Percentiles rank a stretch among this genome's conserved stretches.
These are phyloP conservation scores for Ophiosphaerella narmari DNA, from an alignment of 2,329 filamentous ascomycete species.

Conservation along the genomic window DNA sequence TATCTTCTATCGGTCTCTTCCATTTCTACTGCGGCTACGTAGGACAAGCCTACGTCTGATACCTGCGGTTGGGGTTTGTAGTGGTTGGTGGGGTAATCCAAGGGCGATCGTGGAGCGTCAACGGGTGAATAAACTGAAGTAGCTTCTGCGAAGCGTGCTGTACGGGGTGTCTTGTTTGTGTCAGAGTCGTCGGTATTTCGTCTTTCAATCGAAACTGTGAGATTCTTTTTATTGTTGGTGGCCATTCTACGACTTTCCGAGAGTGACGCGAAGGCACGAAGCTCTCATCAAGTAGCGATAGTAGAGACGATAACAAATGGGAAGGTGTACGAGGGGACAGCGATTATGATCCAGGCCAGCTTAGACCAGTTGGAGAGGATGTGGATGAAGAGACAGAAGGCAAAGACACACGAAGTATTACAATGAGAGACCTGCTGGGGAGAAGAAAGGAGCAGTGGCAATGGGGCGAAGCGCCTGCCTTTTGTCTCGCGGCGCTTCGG, in stretches of 20 bases:
- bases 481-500: constrained; percentile 49
- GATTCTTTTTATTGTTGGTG: constrained; percentile 51
- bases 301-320: constrained; percentile 10
- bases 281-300: constrained; percentile 36
- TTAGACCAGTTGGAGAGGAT: constrained; percentile 42
- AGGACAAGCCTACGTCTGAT: constrained; percentile 90
- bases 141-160: constrained; percentile 79
- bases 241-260: constrained; percentile 50
- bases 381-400: constrained; percentile 30
- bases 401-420: constrained; percentile 45
- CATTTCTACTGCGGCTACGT: constrained; percentile 68
- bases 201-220: constrained; percentile 48
- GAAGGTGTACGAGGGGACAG: constrained; percentile 33
- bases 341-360: constrained; percentile 47
- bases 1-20: constrained; percentile 54
- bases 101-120: constrained; percentile 56
- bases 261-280: constrained; percentile 37
- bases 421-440: constrained; percentile 50
- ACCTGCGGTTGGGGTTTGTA: constrained; percentile 70
- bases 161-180: constrained; percentile 67
- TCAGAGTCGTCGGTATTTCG: constrained; percentile 49
- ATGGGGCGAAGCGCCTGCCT: constrained; percentile 45
- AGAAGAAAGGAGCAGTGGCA: constrained; percentile 38
- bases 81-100: constrained; percentile 61
- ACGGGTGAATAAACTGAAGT: constrained; percentile 79